These are phyloP conservation scores for Beverwykella pulmonaria DNA, from an alignment of 495 filamentous ascomycete species.

Conservation along the genomic window DNA sequence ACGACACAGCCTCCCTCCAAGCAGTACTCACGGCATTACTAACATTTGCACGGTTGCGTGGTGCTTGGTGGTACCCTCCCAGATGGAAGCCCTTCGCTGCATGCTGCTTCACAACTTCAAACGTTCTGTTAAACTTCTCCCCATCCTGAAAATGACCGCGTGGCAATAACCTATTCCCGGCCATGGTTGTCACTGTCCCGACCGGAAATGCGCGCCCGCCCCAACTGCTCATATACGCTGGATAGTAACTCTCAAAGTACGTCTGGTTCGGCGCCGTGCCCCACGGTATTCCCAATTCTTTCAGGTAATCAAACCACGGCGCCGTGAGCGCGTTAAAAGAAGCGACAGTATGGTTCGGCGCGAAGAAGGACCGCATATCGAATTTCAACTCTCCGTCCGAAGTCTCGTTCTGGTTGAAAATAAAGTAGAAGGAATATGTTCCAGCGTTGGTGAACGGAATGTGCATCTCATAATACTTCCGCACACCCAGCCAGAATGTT, in stretches of 20 bases:
- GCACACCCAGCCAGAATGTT: slow-evolving; percentile 12
- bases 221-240: slow-evolving; percentile 20
- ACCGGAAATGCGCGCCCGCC: slow-evolving; percentile 3
- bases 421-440: slow-evolving; percentile 19
- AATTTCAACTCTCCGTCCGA: slow-evolving; percentile 6
- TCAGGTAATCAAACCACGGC: slow-evolving; percentile 12
- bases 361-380: slow-evolving; percentile 15
- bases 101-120: background rate
- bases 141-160: background rate
- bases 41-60: slow-evolving; percentile 10
- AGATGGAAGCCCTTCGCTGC: slow-evolving; percentile 1
- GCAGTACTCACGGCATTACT: slow-evolving; percentile 29
- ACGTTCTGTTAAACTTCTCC: slow-evolving; percentile 13
- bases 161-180: slow-evolving; percentile 24
- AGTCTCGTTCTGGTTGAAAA: background rate
- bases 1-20: slow-evolving; percentile 23
- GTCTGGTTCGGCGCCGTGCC: background rate
- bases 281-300: slow-evolving; percentile 3
- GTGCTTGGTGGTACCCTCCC: slow-evolving; percentile 18
- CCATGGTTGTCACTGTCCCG: slow-evolving; percentile 5
- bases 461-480: slow-evolving; percentile 17
- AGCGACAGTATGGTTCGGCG: slow-evolving; percentile 9
- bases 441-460: slow-evolving; percentile 14
- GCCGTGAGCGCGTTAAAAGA: slow-evolving; percentile 1
- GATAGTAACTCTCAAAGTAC: slow-evolving; percentile 15